phyloP scores from a whole-genome alignment of 768 basidiomycete species.

The Leccinellum rugosiceps region DNA sequence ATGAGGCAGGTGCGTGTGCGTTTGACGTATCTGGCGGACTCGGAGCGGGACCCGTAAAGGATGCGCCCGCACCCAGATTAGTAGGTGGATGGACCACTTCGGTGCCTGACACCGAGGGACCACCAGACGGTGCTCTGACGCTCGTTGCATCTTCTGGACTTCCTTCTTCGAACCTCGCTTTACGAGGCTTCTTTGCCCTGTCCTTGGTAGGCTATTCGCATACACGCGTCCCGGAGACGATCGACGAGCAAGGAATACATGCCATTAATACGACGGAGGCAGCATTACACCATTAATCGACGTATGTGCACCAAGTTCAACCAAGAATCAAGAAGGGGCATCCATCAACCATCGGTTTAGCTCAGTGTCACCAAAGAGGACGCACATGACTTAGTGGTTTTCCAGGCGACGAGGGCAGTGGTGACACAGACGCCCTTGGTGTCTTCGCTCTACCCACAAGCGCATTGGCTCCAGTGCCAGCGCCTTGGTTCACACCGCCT shows the following conservation, averaged over 20 bases:
- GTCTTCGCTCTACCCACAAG: constrained; percentile 18
- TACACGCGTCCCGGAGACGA: constrained; percentile 4
- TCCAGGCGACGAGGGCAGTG: constrained; percentile 45
- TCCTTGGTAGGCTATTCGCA: constrained; percentile 66
- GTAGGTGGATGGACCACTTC: constrained; percentile 1
- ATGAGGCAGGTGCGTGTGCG: not conserved
- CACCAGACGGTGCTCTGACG: not conserved
- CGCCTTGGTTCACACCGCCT: constrained; percentile 17
- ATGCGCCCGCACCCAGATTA: not conserved
- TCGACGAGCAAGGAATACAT: constrained; percentile 23
- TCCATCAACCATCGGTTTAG: constrained; percentile 45
- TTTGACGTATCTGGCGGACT: not conserved
- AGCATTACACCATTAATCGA: constrained; percentile 33
- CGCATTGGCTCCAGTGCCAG: constrained; percentile 14
- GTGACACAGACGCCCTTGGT: constrained; percentile 18
- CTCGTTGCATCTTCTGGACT: not conserved
- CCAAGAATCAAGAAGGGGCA: constrained; percentile 7
- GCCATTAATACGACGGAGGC: constrained; percentile 23
- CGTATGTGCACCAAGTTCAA: constrained; percentile 23
- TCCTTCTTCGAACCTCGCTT: constrained; percentile 29
- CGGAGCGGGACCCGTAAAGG: constrained; percentile 4
- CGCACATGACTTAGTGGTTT: constrained; percentile 84
- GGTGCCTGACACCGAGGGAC: not conserved
- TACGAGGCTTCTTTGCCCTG: constrained; percentile 66
- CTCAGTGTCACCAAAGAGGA: constrained; percentile 65